These are phyloP conservation scores for Phlebiopsis gigantea DNA, from an alignment of 768 basidiomycete species.

Conservation along the genomic window DNA sequence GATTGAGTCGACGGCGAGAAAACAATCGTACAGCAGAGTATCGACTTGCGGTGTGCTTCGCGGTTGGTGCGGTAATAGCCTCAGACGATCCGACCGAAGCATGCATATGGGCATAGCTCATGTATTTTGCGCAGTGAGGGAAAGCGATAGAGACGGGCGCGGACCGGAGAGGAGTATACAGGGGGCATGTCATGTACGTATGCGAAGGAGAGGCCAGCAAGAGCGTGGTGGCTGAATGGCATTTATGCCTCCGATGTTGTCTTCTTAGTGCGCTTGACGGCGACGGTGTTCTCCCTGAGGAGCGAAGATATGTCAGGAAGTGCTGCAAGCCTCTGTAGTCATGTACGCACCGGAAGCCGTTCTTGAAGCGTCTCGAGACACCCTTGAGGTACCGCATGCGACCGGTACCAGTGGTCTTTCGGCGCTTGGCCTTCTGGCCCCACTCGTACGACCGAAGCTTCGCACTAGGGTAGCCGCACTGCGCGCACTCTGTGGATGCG, in stretches of 20 bases:
- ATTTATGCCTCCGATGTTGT: constrained; percentile 45
- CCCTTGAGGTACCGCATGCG: constrained; percentile 91
- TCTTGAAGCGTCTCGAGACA: constrained; percentile 96
- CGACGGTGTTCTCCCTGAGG: constrained; percentile 80
- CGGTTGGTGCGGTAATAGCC: background rate
- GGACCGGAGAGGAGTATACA: constrained; percentile 6
- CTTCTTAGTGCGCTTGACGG: constrained; percentile 77
- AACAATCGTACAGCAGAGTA: background rate
- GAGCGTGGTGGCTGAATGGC: constrained; percentile 7
- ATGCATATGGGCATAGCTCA: constrained; percentile 15
- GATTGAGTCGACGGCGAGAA: background rate
- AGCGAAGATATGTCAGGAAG: background rate
- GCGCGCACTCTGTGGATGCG: constrained; percentile 66
- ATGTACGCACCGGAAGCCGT: constrained; percentile 78
- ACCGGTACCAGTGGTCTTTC: constrained; percentile 99
- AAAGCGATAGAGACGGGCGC: constrained; percentile 5
- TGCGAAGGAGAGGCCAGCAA: constrained; percentile 18
- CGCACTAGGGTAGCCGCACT: constrained; percentile 95
- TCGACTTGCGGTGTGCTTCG: background rate
- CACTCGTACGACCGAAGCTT: constrained; percentile 96
- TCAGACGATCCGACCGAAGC: background rate
- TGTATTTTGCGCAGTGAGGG: constrained; percentile 10
- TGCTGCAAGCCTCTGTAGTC: background rate
- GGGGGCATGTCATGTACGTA: constrained; percentile 15
- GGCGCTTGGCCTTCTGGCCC: constrained; percentile 98